A percentile compares a stretch with the other conserved stretches of the same genome.
phyloP scores from a whole-genome alignment of 2,329 filamentous ascomycete genomes.

The Lasiodiplodia sp. region DNA sequence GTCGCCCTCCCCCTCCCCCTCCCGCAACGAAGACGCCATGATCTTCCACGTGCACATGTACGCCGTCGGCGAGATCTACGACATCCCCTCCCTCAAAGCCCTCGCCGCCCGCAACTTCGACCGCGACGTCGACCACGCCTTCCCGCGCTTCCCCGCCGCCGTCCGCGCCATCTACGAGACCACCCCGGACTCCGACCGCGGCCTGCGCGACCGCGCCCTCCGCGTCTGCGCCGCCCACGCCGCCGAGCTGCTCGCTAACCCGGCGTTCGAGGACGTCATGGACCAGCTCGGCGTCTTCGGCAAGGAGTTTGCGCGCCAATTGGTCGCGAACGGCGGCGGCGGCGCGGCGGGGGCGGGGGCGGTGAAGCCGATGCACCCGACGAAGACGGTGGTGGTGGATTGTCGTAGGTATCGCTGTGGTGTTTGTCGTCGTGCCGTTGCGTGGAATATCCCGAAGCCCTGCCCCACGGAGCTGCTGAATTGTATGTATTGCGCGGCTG shows the following conservation, averaged over 20 bases:
- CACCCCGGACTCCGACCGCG: slow-evolving; percentile 50
- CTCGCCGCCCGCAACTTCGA: slow-evolving; percentile 21
- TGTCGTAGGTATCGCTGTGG: slow-evolving; percentile 20
- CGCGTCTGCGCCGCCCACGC: slow-evolving; percentile 17
- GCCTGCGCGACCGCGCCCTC: slow-evolving; percentile 48
- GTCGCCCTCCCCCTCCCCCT: background rate
- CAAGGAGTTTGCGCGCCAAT: slow-evolving; percentile 5
- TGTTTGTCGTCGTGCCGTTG: slow-evolving; percentile 14
- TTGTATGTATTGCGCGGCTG: slow-evolving; percentile 25
- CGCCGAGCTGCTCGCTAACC: slow-evolving; percentile 10
- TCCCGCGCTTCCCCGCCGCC: slow-evolving; percentile 42
- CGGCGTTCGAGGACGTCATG: slow-evolving; percentile 22
- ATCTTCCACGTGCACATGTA: slow-evolving; percentile 29
- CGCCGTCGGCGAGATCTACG: slow-evolving; percentile 28
- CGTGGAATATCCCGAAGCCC: slow-evolving; percentile 16
- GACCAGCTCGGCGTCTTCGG: slow-evolving; percentile 28
- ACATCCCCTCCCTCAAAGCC: slow-evolving; percentile 5
- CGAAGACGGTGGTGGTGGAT: slow-evolving; percentile 10
- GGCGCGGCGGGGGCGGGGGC: background rate
- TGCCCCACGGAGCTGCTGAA: slow-evolving; percentile 24
- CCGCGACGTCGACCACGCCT: slow-evolving; percentile 4
- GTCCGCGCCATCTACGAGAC: slow-evolving; percentile 50
- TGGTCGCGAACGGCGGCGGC: background rate
- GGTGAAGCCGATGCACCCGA: background rate
- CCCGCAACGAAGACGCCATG: slow-evolving; percentile 5